These are phyloP conservation scores for Metarhizium robertsii DNA, from an alignment of 2,329 filamentous ascomycete species.

Conservation along the genomic window DNA sequence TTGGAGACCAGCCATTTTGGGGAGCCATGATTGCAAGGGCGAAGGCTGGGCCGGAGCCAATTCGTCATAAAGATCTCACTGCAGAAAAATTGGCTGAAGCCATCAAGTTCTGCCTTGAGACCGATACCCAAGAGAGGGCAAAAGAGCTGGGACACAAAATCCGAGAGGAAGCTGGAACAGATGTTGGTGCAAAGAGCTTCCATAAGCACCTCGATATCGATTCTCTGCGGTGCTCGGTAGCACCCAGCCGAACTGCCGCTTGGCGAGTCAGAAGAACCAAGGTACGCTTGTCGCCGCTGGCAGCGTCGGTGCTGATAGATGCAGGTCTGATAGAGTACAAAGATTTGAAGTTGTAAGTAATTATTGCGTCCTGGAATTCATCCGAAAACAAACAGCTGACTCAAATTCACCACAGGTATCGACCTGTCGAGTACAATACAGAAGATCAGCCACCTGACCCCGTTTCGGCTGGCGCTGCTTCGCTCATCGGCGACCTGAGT, in stretches of 20 bases:
- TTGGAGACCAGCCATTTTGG: conserved; percentile 80
- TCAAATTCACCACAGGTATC: conserved; percentile 28
- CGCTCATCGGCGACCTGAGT: conserved; percentile 73
- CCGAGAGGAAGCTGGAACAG: conserved; percentile 53
- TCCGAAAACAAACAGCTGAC: conserved; percentile 5
- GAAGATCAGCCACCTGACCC: conserved; percentile 74
- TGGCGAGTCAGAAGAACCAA: conserved; percentile 66
- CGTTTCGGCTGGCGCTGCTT: conserved; percentile 65
- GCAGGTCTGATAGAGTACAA: conserved; percentile 56
- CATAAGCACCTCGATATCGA: conserved; percentile 61
- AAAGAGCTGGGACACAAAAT: conserved; percentile 54
- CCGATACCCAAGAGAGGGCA: conserved; percentile 48
- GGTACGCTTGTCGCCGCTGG: conserved; percentile 60
- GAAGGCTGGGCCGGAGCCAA: conserved; percentile 61
- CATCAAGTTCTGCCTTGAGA: conserved; percentile 50
- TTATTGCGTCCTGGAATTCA: not conserved
- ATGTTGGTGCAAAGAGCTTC: conserved; percentile 57
- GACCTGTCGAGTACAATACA: conserved; percentile 59
- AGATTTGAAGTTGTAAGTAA: conserved; percentile 60
- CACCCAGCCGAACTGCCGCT: conserved; percentile 58
- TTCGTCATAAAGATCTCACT: conserved; percentile 60
- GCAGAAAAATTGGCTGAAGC: conserved; percentile 56
- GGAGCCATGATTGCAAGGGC: conserved; percentile 65
- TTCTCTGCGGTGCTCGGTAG: conserved; percentile 58
- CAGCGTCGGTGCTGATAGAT: conserved; percentile 59